Evolutionary conservation across 1,139 yeast genomes (phyloP), one percentile per base, ranked within the genome.

Genomic region (Geotrichum histeridarum): DNA sequence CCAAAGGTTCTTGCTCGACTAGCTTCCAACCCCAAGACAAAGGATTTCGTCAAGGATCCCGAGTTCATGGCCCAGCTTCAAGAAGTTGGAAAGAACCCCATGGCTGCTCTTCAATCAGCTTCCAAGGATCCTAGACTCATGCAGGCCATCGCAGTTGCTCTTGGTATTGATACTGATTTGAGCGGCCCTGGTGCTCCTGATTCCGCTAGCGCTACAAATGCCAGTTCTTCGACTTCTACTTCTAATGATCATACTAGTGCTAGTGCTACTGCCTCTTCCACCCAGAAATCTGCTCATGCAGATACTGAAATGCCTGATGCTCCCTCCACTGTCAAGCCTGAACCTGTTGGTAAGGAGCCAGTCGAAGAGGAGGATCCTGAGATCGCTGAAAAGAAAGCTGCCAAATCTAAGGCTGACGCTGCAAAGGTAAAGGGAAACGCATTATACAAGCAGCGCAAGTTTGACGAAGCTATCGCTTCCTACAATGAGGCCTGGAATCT

Each of bases 401-500:
- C 98, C 27, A 95, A 88, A 62, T 81, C 74, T 15, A 83, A 81
- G 57, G 98, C 99, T 31, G 95, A 88, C 61, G 81, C 75, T 15
- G 84, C 81, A 57, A 94, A 94, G 72, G 85, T 86, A 11, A 82
- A 84, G 70, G 99, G 98, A 63, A 94, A 94, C 73, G 75, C 79
- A 48, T 77, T 87, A 50, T 94, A 94, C 78, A 93, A 93, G 72
- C 77, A 84, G 63, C 87, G 86, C 68, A 78, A 91, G 67, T 94
- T 94, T 63, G 97, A 89, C 67, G 96, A 86, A 66, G 99, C 99
- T 43, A 91, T 94, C 68, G 86, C 76, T 55, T 77, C 82, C 60
- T 94, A 94, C 74, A 77, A 86, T 67, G 79, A 83, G 66, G 99
- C 99, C 1, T 94, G 93, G 88, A 86, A 84, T 46, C 70, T 83